phyloP scores from a whole-genome alignment of 495 filamentous ascomycete species.

The Neurospora intermedia region DNA sequence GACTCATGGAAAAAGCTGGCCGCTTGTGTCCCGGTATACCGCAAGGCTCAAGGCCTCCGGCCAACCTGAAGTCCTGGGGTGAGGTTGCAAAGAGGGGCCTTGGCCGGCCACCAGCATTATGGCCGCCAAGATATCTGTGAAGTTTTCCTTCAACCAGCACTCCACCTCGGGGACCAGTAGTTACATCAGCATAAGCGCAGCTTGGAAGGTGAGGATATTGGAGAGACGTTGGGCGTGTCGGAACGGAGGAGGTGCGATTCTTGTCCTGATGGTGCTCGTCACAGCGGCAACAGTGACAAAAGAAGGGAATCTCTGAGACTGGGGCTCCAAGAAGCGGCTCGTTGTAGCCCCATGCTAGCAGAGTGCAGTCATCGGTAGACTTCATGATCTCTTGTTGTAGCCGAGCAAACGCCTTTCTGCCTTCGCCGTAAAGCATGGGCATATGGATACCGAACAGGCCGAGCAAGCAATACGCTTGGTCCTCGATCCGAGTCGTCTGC shows the following conservation, averaged over 20 bases:
- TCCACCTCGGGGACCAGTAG: not conserved
- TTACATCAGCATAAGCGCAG: not conserved
- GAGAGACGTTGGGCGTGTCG: too few species aligned
- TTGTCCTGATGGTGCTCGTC: not conserved
- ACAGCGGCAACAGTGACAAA: not conserved
- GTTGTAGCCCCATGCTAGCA: not conserved
- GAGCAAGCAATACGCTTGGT: constrained; percentile 27
- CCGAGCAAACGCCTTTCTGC: constrained; percentile 17
- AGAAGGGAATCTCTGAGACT: not conserved
- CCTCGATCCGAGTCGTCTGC: constrained; percentile 17
- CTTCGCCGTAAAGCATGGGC: constrained; percentile 31
- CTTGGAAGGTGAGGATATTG: not conserved
- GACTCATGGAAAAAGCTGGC: not conserved
- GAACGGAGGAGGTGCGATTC: too few species aligned
- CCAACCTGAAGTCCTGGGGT: not conserved
- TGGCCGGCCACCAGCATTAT: not conserved
- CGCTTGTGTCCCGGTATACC: not conserved
- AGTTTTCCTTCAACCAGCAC: fast-evolving
- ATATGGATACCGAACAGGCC: constrained; percentile 30
- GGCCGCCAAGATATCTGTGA: not conserved
- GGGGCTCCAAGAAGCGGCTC: not conserved
- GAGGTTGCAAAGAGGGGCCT: not conserved
- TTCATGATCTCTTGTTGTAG: constrained; percentile 26
- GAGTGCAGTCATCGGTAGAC: constrained; percentile 17
- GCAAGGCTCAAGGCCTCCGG: not conserved